Conservation (phyloP, 768 basidiomycete species). For the Tylopilus vinaceipallidus region DNA sequence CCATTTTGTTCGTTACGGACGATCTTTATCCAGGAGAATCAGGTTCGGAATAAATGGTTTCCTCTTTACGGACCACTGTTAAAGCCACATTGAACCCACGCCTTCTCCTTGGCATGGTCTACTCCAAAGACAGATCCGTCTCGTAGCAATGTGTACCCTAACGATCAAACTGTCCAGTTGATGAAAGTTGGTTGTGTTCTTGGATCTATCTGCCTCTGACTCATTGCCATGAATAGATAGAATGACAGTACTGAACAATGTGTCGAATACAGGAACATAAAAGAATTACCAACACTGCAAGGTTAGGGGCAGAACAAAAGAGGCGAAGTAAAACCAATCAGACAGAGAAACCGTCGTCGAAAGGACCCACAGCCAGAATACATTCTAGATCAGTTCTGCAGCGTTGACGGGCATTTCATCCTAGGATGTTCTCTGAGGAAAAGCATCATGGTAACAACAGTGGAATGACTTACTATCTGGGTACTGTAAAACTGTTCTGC, state of each 20-base stretch:
- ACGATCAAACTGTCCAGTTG: too few relatives aligned
- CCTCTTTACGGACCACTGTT: neutral
- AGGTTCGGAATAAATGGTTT: neutral
- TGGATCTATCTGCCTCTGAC: neutral
- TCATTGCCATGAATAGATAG: neutral
- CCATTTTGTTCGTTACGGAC: neutral
- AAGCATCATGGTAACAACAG: neutral
- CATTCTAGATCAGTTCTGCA: conserved; percentile 84
- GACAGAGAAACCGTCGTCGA: conserved; percentile 3
- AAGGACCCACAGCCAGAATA: conserved; percentile 1
- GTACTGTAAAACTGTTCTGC: conserved; percentile 96
- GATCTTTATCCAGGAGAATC: neutral
- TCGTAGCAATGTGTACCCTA: neutral
- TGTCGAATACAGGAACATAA: conserved; percentile 6
- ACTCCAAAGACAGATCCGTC: neutral
- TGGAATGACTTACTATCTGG: conserved; percentile 64
- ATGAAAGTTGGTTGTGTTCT: neutral
- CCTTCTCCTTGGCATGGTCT: neutral
- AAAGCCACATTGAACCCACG: neutral
- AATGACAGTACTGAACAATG: conserved; percentile 1
- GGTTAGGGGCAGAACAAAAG: conserved; percentile 19
- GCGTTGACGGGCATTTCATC: conserved; percentile 99
- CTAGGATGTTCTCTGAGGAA: conserved; percentile 41
- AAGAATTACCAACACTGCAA: conserved; percentile 7
- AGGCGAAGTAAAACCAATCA: conserved; percentile 1